phyloP scores from a whole-genome alignment of 2,329 filamentous ascomycete species.

The Dactylellina cionopaga region DNA sequence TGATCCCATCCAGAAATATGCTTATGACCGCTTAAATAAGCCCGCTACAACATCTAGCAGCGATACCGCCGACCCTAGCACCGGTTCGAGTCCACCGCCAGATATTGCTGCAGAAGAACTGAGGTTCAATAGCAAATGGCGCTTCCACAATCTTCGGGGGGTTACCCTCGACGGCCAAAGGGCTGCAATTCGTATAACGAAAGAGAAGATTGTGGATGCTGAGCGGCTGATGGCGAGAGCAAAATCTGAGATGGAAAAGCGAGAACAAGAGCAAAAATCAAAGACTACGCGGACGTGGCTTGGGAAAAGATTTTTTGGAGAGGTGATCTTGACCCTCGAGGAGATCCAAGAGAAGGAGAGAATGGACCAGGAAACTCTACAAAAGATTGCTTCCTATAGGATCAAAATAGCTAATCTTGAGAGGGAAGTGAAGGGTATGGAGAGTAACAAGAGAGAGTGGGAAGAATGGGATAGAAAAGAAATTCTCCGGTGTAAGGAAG shows the following conservation, averaged over 20 bases:
- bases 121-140: constrained; percentile 3
- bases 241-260: background rate
- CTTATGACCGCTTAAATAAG: constrained; percentile 6
- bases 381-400: background rate
- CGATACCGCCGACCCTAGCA: too few species aligned
- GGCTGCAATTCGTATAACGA: background rate
- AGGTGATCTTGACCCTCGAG: background rate
- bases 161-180: background rate
- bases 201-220: background rate
- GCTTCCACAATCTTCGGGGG: constrained; percentile 4
- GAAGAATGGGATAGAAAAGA: constrained; percentile 24
- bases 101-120: constrained; percentile 9
- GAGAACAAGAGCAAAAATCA: background rate
- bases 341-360: background rate
- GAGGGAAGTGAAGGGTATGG: background rate
- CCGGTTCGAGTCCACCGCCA: background rate
- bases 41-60: background rate
- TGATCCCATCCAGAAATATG: background rate
- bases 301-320: constrained; percentile 5
- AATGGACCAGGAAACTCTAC: constrained; percentile 8
- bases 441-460: background rate
- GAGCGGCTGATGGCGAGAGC: background rate
- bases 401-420: constrained; percentile 23
- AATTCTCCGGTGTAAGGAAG: background rate
- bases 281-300: constrained; percentile 24